Evolutionary conservation across 495 filamentous ascomycete genomes (phyloP), one percentile per base, ranked within the genome.

Genomic region (Lichenothelia convexa): DNA sequence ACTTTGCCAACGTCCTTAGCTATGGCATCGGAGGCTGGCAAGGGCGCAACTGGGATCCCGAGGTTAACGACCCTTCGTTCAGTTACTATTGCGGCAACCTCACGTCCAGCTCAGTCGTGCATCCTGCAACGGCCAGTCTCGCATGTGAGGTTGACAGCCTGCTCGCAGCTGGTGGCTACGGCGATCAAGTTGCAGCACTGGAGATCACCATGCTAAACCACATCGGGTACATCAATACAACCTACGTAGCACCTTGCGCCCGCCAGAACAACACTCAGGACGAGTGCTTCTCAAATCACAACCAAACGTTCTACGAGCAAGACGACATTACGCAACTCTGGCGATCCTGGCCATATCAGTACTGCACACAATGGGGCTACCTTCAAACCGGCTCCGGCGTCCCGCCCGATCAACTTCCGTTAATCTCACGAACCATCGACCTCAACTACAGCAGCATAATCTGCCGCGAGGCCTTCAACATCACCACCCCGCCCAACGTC

Each of bases 31-130:
- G 53, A 8, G 51, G 49, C 2, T 73, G 75, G 53, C 78, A 82
- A 54, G 53, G 50, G 18, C 59, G 64, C 3, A 80, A 80, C 48
- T 85, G 79, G 79, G 77, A 83, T 46, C 75, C 75, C 0, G 59
- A 54, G 1, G 41, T 68, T 36, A 72, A 69, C 45, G 52, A 51
- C 27, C 56, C 63, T 5, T 36, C 44, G 3, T 78, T 80, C 48
- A 60, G 58, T 35, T 15, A 63, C 12, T 82, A 70, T 46, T 82
- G 76, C 48, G 51, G 48, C 23, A 73, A 69, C 36, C 57, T 83
- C 42, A 71, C 64, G 13, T 49, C 59, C 12, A 32, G 49, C 3
- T 36, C 50, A 6, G 49, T 65, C 5, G 46, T 75, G 7, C 73
- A 70, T 44, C 58, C 64, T 1, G 44, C 46, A 3, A 63, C 58